Conservation (phyloP, 352 stramenopile species). For the Phytophthora cryptogea region DNA sequence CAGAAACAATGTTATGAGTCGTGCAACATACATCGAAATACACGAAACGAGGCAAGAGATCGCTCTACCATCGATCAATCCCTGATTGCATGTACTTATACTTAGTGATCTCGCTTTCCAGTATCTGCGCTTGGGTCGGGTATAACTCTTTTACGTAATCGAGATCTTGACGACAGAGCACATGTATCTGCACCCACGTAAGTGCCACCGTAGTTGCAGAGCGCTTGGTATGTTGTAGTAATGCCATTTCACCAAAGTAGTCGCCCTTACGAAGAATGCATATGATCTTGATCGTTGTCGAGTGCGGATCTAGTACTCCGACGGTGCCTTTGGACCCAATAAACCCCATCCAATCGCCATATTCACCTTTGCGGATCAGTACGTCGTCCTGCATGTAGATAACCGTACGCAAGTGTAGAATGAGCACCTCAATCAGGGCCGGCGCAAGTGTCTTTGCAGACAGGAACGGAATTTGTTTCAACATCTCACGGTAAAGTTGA, state of each 20-base stretch:
- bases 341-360: conserved; percentile 84
- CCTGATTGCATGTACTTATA: conserved; percentile 76
- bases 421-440: conserved; percentile 78
- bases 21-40: too few relatives aligned
- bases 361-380: conserved; percentile 80
- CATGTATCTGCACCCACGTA: conserved; percentile 70
- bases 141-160: conserved; percentile 65
- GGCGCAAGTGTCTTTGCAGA: conserved; percentile 65
- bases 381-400: conserved; percentile 87
- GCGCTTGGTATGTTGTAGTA: conserved; percentile 58
- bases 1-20: too few relatives aligned
- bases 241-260: conserved; percentile 74
- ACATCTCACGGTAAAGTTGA: conserved; percentile 76
- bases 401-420: conserved; percentile 70
- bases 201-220: conserved; percentile 63
- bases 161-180: conserved; percentile 55
- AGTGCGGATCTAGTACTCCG: conserved; percentile 55
- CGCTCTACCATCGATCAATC: conserved; percentile 12
- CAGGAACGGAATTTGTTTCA: conserved; percentile 81
- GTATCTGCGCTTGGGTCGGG: conserved; percentile 48
- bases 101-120: conserved; percentile 61
- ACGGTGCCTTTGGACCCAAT: conserved; percentile 70
- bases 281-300: conserved; percentile 52
- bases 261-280: conserved; percentile 63
- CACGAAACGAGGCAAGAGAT: too few relatives aligned